Evolutionary conservation across 2,329 filamentous ascomycete genomes (phyloP).

Genomic region (Fusarium subglutinans): DNA sequence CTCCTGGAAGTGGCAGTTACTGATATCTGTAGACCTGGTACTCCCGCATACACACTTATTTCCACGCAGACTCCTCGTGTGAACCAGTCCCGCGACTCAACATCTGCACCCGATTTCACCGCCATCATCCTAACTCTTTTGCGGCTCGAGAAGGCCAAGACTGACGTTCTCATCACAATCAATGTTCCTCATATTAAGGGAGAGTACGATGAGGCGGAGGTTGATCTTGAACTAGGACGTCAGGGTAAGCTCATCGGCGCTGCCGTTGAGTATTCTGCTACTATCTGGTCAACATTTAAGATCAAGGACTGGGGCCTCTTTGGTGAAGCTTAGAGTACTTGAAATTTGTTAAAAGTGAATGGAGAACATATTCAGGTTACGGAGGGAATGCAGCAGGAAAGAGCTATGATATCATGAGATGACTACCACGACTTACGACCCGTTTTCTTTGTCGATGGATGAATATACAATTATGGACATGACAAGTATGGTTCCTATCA

Average conservation of each 20-base stretch:
- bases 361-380: not conserved
- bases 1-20: not conserved
- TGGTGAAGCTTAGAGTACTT: constrained; percentile 40
- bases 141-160: constrained; percentile 76
- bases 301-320: constrained; percentile 86
- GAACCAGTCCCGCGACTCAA: constrained; percentile 46
- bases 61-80: constrained; percentile 66
- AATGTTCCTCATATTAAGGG: constrained; percentile 87
- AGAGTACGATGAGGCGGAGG: constrained; percentile 76
- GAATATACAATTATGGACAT: not conserved
- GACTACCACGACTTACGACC: constrained; percentile 34
- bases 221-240: constrained; percentile 72
- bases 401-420: constrained; percentile 19
- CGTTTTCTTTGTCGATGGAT: constrained; percentile 16
- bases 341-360: not conserved
- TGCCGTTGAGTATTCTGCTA: constrained; percentile 72
- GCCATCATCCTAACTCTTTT: constrained; percentile 81
- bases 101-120: constrained; percentile 69
- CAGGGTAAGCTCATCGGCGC: constrained; percentile 74
- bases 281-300: constrained; percentile 77
- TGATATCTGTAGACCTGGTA: constrained; percentile 47
- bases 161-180: constrained; percentile 85
- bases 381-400: not conserved
- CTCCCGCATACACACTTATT: constrained; percentile 74
- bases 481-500: not conserved